phyloP scores from a whole-genome alignment of 2,329 filamentous ascomycete genomes.

The Talaromyces pinophilus region DNA sequence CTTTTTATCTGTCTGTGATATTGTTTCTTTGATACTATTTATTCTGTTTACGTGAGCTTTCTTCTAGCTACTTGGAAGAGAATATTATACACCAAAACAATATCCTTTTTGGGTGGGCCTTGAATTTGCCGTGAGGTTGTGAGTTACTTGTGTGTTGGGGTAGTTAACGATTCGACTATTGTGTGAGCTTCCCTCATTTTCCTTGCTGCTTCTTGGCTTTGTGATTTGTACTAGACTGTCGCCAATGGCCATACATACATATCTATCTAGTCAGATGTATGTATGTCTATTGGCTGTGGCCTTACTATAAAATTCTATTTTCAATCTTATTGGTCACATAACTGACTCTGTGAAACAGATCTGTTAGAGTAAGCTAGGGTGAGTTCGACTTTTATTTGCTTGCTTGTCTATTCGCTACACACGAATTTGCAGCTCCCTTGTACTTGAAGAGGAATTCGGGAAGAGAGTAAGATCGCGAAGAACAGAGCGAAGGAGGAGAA shows the following conservation, averaged over 20 bases:
- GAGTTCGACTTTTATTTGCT: not conserved
- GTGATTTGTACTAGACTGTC: not conserved
- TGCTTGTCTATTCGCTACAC: not conserved
- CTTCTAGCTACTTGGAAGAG: not conserved
- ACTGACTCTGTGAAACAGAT: not conserved
- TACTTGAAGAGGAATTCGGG: not conserved
- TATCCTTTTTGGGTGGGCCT: not conserved
- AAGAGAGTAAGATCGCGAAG: not conserved
- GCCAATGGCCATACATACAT: not conserved
- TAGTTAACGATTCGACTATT: not conserved
- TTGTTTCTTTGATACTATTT: not conserved
- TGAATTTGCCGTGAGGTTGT: not conserved
- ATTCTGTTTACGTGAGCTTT: not conserved
- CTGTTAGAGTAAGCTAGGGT: slow-evolving; percentile 5
- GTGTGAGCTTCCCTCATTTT: slow-evolving; percentile 11
- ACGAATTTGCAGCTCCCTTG: not conserved
- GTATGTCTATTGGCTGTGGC: slow-evolving; percentile 1
- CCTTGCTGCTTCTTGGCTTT: slow-evolving; percentile 9
- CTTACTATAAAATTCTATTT: not conserved
- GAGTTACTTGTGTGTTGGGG: slow-evolving; percentile 10
- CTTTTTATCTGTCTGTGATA: not conserved
- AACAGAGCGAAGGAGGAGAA: not conserved
- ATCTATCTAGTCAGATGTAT: not conserved
- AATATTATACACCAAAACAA: not conserved
- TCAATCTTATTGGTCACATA: not conserved